Conservation (phyloP, 2,329 filamentous ascomycete species). For the Seiridium unicorne region DNA sequence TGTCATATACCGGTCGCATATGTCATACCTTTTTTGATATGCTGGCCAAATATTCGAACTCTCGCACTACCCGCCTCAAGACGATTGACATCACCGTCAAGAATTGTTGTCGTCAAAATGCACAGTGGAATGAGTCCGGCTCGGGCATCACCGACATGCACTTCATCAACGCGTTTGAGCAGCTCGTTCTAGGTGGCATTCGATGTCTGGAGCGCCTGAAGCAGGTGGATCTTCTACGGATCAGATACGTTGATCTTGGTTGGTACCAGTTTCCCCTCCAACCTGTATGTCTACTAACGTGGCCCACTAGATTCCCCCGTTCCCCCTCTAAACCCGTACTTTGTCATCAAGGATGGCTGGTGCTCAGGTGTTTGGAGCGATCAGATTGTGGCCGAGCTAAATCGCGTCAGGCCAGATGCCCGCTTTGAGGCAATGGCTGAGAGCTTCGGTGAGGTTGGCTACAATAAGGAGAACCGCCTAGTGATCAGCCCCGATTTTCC, state of each 20-base stretch:
- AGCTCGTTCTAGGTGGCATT: slow-evolving; percentile 63
- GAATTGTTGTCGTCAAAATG: slow-evolving; percentile 64
- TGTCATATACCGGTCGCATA: slow-evolving; percentile 71
- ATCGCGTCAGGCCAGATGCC: slow-evolving; percentile 54
- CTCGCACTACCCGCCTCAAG: slow-evolving; percentile 52
- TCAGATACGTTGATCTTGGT: slow-evolving; percentile 74
- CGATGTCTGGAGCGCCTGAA: slow-evolving; percentile 57
- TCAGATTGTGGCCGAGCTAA: slow-evolving; percentile 60
- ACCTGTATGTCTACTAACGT: background rate
- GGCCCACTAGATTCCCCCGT: slow-evolving; percentile 60
- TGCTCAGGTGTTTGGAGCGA: slow-evolving; percentile 75
- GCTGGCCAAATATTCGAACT: slow-evolving; percentile 48
- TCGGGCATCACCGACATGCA: slow-evolving; percentile 70
- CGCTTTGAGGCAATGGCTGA: slow-evolving; percentile 63
- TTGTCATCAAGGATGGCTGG: slow-evolving; percentile 57
- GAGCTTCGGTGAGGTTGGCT: slow-evolving; percentile 58
- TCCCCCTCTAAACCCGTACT: slow-evolving; percentile 71
- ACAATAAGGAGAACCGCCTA: slow-evolving; percentile 58
- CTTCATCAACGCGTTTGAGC: slow-evolving; percentile 71
- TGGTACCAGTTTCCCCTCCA: slow-evolving; percentile 21
- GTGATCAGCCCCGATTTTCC: slow-evolving; percentile 56
- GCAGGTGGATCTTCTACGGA: slow-evolving; percentile 62
- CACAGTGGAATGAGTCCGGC: slow-evolving; percentile 59
- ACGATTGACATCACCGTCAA: slow-evolving; percentile 72
- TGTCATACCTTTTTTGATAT: slow-evolving; percentile 68